A percentile compares a stretch with the other conserved stretches of the same genome.
phyloP scores from a whole-genome alignment of 805 yeast genomes.

The Saccharomycopsis schoenii region DNA sequence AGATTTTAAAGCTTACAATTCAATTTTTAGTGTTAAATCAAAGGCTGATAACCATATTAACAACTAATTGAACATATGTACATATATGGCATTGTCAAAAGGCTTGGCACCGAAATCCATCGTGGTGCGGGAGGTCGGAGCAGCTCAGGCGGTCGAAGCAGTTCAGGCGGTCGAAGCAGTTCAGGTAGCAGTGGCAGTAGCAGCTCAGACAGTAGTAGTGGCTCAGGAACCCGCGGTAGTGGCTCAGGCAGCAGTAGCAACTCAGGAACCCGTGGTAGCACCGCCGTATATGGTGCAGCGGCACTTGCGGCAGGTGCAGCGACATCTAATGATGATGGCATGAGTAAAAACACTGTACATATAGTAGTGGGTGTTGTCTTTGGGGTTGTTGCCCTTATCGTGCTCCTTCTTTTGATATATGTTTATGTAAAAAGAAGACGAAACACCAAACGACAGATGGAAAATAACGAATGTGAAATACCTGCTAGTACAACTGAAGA shows the following conservation, averaged over 20 bases:
- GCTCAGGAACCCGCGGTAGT: not conserved
- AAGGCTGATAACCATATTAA: too few species aligned
- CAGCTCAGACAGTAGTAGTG: not conserved
- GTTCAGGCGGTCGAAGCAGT: not conserved
- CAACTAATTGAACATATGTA: not conserved
- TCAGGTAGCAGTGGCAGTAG: not conserved
- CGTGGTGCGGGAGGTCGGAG: not conserved
- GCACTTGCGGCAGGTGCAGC: not conserved
- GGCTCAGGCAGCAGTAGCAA: not conserved
- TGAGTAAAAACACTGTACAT: not conserved
- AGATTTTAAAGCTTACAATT: not conserved
- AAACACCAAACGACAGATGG: not conserved
- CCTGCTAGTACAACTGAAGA: not conserved
- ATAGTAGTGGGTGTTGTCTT: not conserved
- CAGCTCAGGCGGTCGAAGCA: not conserved
- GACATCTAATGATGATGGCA: not conserved
- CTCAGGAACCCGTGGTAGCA: not conserved
- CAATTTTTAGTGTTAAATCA: not conserved
- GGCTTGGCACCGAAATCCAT: not conserved
- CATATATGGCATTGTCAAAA: too few species aligned
- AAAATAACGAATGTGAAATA: not conserved
- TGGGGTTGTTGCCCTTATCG: not conserved
- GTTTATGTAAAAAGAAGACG: not conserved
- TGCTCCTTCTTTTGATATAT: too few species aligned
- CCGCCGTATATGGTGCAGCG: not conserved